Evolutionary conservation across 257 asterid species (phyloP).

Genomic region (Phtheirospermum japonicum): DNA sequence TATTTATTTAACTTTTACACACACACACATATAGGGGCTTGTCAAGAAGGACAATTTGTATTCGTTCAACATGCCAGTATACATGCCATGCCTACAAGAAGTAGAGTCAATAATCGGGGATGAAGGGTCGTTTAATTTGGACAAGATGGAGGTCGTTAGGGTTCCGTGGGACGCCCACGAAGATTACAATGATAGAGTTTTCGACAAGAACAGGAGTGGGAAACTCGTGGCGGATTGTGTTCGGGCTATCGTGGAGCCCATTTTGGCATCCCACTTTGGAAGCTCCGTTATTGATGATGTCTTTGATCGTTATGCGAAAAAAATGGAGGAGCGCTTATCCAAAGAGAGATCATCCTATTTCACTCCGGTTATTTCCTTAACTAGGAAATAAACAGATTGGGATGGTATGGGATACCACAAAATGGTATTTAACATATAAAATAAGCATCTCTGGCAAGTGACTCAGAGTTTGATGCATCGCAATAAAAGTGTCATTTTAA

Average conservation of each 20-base stretch:
- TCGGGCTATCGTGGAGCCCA: not conserved
- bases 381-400: not conserved
- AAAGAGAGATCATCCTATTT: not conserved
- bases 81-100: not conserved
- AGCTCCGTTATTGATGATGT: not conserved
- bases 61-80: not conserved
- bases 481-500: too few relatives aligned
- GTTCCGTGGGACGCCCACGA: not conserved
- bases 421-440: too few relatives aligned
- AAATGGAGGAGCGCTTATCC: not conserved
- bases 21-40: not conserved
- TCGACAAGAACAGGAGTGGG: not conserved
- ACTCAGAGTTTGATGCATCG: too few relatives aligned
- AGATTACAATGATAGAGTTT: not conserved
- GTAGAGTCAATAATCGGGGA: not conserved
- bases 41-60: not conserved
- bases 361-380: not conserved
- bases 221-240: not conserved
- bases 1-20: not conserved
- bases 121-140: slow-evolving; percentile 1
- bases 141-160: not conserved
- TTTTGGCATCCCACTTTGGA: not conserved
- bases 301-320: not conserved
- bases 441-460: too few relatives aligned
- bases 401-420: too few relatives aligned